These are phyloP conservation scores for Corylus americana DNA, from an alignment of 306 rosid genomes.

Conservation along the genomic window DNA sequence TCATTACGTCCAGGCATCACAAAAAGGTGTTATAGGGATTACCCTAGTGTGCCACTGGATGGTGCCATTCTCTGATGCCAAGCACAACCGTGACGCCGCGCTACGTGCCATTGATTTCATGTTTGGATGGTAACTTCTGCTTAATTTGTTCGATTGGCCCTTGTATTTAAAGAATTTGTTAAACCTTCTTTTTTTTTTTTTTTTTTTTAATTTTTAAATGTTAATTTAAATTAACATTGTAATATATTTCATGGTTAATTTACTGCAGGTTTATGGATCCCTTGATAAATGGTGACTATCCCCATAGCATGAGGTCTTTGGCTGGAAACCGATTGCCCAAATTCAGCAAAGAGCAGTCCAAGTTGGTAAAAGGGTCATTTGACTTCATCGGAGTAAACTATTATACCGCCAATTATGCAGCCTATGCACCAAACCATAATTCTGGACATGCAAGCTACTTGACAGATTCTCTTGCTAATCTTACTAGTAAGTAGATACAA, in stretches of 20 bases:
- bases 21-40: constrained; percentile 65
- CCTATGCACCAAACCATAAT: constrained; percentile 25
- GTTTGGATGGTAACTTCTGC: constrained; percentile 59
- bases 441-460: constrained; percentile 13
- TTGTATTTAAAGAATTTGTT: too few relatives aligned
- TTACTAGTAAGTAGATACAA: constrained; percentile 32
- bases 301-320: constrained; percentile 42
- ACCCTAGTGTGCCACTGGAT: constrained; percentile 50
- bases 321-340: constrained; percentile 52
- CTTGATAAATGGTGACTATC: constrained; percentile 54
- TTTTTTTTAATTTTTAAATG: too few relatives aligned
- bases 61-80: constrained; percentile 41
- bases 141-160: too few relatives aligned
- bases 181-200: too few relatives aligned
- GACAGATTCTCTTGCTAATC: constrained; percentile 41
- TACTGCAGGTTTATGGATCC: constrained; percentile 62
- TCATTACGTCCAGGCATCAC: constrained; percentile 40
- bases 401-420: constrained; percentile 51
- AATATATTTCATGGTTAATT: background rate
- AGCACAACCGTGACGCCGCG: constrained; percentile 49
- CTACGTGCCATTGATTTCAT: constrained; percentile 60
- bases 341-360: constrained; percentile 41
- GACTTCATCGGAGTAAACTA: constrained; percentile 70
- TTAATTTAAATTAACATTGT: too few relatives aligned
- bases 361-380: constrained; percentile 50